Evolutionary conservation across 148 eudicot species (phyloP), one percentile per base, ranked within the genome.

Genomic region (Selenicereus undatus): DNA sequence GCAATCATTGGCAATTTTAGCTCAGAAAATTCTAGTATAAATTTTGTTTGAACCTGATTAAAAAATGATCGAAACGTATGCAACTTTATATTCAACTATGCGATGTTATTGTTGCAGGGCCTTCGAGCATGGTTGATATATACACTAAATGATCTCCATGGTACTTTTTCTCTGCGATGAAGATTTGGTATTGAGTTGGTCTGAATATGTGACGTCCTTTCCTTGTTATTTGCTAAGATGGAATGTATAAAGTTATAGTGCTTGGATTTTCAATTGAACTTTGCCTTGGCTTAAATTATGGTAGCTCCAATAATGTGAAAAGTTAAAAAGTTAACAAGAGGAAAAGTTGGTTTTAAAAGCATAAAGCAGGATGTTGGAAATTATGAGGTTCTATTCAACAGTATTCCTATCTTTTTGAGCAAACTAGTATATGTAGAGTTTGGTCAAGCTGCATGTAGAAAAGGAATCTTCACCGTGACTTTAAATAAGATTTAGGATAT

Each of bases 331-430:
- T 48, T 48, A 10, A 14, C 80, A 82, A 79, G 85, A 72, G 85
- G 54, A 76, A 84, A 85, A 77, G 78, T 66, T 76, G 30, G 80
- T 48, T 79, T 75, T 75, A 79, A 83, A 32, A 83, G 85, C 82
- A 83, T 70, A 76, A 76, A 82, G 76, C 60, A 76, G 3, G 20
- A 58, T 83, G 79, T 79, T 79, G 52, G 80, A 79, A 79, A 83
- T 83, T 83, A 83, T 79, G 74, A 79, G 82, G 79, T 75, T 79
- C 32, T 76, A 71, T 81, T 73, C 11, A 48, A 75, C 42, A 51
- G 52, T 24, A 45, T 75, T 65, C 68, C 43, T 17, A 30, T 22
- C 72, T 75, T 66, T 74, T 65, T 66, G 20, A 45, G 74, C 51
- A 81, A 74, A 80, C 8, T 73, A 54, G 71, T 73, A 17, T 2